Evolutionary conservation across 2,329 filamentous ascomycete species (phyloP).

Genomic region (Colletotrichum tamarilloi): DNA sequence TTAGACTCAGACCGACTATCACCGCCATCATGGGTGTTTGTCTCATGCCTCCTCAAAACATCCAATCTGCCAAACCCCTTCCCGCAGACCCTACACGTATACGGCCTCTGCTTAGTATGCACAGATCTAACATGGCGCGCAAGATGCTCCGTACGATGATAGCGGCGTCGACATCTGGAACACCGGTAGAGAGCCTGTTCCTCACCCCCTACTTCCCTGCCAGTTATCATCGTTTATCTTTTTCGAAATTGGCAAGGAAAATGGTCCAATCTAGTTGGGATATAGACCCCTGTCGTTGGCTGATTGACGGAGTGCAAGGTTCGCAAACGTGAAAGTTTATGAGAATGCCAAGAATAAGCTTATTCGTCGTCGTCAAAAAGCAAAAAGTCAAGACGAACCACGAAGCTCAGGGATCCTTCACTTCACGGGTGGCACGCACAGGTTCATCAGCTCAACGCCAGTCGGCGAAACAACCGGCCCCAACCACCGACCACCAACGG

Average conservation of each 20-base stretch:
- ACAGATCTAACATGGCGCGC: constrained; percentile 10
- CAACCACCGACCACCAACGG: not conserved
- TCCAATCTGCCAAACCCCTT: constrained; percentile 17
- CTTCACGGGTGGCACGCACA: too few relatives aligned
- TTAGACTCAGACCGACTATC: not conserved
- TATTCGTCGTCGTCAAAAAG: not conserved
- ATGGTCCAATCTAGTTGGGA: too few relatives aligned
- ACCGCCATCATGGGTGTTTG: not conserved
- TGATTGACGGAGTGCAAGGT: not conserved
- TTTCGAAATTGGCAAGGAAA: too few relatives aligned
- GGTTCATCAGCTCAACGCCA: not conserved
- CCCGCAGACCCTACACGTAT: not conserved
- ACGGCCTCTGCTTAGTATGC: constrained; percentile 16
- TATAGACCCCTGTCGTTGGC: not conserved
- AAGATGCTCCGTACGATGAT: constrained; percentile 8
- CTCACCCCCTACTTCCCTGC: too few relatives aligned
- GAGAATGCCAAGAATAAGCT: not conserved
- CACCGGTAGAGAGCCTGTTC: constrained; percentile 4
- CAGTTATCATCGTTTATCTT: not conserved
- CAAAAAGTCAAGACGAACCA: not conserved
- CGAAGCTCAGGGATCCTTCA: too few relatives aligned
- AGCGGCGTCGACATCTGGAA: constrained; percentile 9
- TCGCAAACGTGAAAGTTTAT: not conserved
- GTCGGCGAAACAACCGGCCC: not conserved
- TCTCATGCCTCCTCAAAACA: constrained; percentile 1